A percentile compares a stretch with the other conserved stretches of the same genome.
Evolutionary conservation across 768 basidiomycete genomes (phyloP).

Genomic region (Tylopilus sp.): DNA sequence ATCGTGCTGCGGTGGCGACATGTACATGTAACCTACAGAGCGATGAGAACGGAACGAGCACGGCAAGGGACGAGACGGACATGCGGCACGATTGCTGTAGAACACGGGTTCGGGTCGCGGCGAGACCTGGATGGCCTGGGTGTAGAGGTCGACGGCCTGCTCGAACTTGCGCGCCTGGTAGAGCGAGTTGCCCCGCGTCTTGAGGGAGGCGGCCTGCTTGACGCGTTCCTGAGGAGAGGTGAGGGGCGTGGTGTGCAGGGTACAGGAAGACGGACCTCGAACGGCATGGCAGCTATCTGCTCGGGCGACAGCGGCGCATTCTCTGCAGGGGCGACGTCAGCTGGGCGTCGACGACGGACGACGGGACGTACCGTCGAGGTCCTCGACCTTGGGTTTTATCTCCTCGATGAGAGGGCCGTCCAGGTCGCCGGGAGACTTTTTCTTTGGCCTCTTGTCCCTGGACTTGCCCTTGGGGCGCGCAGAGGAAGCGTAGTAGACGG

Average conservation of each 20-base stretch:
- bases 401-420: conserved; percentile 85
- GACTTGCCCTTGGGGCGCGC: conserved; percentile 40
- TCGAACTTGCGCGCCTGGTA: conserved; percentile 62
- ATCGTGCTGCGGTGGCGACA: conserved; percentile 79
- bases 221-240: conserved; percentile 53
- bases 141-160: conserved; percentile 63
- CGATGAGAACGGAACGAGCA: conserved; percentile 3
- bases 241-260: neutral
- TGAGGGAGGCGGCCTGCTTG: conserved; percentile 59
- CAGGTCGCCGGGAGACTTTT: conserved; percentile 50
- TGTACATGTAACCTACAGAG: conserved; percentile 90
- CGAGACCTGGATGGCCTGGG: conserved; percentile 68
- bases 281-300: conserved; percentile 54
- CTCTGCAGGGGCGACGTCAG: conserved; percentile 28
- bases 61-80: conserved; percentile 40
- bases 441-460: conserved; percentile 49
- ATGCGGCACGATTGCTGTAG: conserved; percentile 96
- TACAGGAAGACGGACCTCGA: conserved; percentile 42
- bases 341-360: neutral
- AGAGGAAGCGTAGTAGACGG: conserved; percentile 65
- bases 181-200: conserved; percentile 67
- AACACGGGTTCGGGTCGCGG: conserved; percentile 87
- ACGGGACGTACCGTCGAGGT: conserved; percentile 30
- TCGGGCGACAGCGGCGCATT: conserved; percentile 46
- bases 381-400: conserved; percentile 43